These are phyloP conservation scores for Leccinum sublutescens DNA, from an alignment of 768 basidiomycete species.

Conservation along the genomic window DNA sequence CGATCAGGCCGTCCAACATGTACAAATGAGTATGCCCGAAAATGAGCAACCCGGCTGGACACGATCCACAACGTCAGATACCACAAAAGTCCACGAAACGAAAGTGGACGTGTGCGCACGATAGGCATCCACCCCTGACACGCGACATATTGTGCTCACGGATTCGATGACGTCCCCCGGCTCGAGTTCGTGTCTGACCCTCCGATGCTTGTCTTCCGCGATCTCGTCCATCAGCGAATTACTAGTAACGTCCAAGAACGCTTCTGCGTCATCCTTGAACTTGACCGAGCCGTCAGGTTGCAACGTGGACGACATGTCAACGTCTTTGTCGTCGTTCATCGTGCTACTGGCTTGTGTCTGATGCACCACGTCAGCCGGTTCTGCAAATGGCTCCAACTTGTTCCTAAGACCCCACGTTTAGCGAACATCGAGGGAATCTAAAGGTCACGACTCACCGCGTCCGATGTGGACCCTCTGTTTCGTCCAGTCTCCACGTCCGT, in stretches of 20 bases:
- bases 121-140: conserved; percentile 89
- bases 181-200: conserved; percentile 83
- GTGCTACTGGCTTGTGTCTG: conserved; percentile 27
- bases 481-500: conserved; percentile 76
- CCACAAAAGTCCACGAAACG: not conserved
- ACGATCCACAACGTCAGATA: not conserved
- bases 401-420: conserved; percentile 41
- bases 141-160: conserved; percentile 80
- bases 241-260: conserved; percentile 16
- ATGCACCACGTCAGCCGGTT: conserved; percentile 38
- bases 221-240: conserved; percentile 71
- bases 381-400: conserved; percentile 16
- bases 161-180: conserved; percentile 85
- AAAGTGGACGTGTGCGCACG: conserved; percentile 48
- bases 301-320: conserved; percentile 45
- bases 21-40: conserved; percentile 84
- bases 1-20: conserved; percentile 86
- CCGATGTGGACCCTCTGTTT: conserved; percentile 88
- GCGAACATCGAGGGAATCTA: not conserved
- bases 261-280: conserved; percentile 11
- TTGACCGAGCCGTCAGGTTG: conserved; percentile 15
- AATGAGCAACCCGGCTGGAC: conserved; percentile 78
- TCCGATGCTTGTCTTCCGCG: conserved; percentile 83
- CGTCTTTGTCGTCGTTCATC: conserved; percentile 40
- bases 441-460: conserved; percentile 54